These are phyloP conservation scores for Xenosphaeropsis pyriputrescens DNA, from an alignment of 2,329 filamentous ascomycete species.

Conservation along the genomic window DNA sequence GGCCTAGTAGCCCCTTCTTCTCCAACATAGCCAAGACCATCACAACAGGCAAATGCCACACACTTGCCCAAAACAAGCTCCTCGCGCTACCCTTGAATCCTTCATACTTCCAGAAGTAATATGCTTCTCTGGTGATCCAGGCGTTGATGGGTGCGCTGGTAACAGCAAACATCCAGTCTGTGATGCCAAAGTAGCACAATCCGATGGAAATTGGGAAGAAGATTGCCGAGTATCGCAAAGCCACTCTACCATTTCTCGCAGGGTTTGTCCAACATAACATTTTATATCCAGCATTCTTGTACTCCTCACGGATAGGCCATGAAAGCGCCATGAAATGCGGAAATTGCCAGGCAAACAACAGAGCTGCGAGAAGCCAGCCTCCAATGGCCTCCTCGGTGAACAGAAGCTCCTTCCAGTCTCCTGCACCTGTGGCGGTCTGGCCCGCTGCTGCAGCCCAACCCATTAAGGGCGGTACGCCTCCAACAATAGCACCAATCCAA, in stretches of 20 bases:
- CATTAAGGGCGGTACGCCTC: conserved; percentile 91
- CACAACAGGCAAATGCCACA: conserved; percentile 86
- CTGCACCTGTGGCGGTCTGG: conserved; percentile 63
- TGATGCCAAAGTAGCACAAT: conserved; percentile 66
- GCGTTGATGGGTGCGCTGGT: conserved; percentile 72
- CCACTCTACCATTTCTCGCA: conserved; percentile 71
- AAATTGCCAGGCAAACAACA: conserved; percentile 95
- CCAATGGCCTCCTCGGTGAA: conserved; percentile 56
- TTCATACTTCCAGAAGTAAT: conserved; percentile 65
- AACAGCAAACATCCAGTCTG: conserved; percentile 70
- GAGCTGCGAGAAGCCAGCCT: conserved; percentile 74
- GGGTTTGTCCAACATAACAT: conserved; percentile 85
- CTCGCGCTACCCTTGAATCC: conserved; percentile 70
- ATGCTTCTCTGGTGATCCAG: conserved; percentile 72
- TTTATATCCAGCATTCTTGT: conserved; percentile 52
- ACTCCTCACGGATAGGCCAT: conserved; percentile 81
- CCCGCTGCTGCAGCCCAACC: conserved; percentile 93
- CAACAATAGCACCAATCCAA: conserved; percentile 86
- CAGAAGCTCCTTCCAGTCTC: conserved; percentile 65
- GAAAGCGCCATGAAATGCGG: conserved; percentile 94
- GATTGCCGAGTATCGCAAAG: conserved; percentile 68
- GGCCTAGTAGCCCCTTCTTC: conserved; percentile 84
- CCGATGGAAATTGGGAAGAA: conserved; percentile 80
- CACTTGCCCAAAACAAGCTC: conserved; percentile 89
- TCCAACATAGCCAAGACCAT: conserved; percentile 82